These are phyloP conservation scores for Arachnomyces sp. DNA, from an alignment of 2,329 filamentous ascomycete species.

Conservation along the genomic window DNA sequence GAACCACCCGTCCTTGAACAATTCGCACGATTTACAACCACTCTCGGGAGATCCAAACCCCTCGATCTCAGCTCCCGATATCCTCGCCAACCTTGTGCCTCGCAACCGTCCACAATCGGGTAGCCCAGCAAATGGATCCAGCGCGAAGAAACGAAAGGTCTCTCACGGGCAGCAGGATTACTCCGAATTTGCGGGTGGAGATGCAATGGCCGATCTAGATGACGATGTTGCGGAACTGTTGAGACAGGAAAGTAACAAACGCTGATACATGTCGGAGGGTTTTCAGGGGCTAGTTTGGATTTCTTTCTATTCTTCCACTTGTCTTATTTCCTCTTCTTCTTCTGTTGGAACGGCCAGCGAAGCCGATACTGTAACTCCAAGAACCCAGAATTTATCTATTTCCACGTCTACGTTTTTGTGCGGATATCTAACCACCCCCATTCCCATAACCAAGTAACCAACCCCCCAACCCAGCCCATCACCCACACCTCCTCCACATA, in stretches of 20 bases:
- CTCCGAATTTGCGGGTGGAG: constrained; percentile 42
- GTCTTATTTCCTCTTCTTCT: not conserved
- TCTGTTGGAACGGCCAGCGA: not conserved
- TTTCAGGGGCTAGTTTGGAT: not conserved
- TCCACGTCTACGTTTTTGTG: too few species aligned
- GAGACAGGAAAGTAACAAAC: constrained; percentile 34
- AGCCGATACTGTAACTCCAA: too few species aligned
- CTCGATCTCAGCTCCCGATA: constrained; percentile 15
- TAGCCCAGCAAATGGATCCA: constrained; percentile 19
- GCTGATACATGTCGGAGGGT: not conserved
- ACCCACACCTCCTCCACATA: constrained; percentile 1
- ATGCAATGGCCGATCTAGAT: constrained; percentile 50
- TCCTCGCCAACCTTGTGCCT: constrained; percentile 13
- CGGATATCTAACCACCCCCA: too few species aligned
- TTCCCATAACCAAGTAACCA: too few species aligned
- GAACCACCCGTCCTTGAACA: constrained; percentile 21
- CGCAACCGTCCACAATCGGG: constrained; percentile 18
- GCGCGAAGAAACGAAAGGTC: constrained; percentile 43
- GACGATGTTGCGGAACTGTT: constrained; percentile 54
- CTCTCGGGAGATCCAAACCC: constrained; percentile 11
- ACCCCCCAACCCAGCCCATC: too few species aligned
- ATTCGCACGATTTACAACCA: constrained; percentile 11
- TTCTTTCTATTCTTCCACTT: not conserved
- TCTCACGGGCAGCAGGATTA: constrained; percentile 35
- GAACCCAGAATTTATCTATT: too few species aligned